Evolutionary conservation across 768 basidiomycete species (phyloP), one percentile per base, ranked within the genome.

Genomic region (Lactarius vividus): DNA sequence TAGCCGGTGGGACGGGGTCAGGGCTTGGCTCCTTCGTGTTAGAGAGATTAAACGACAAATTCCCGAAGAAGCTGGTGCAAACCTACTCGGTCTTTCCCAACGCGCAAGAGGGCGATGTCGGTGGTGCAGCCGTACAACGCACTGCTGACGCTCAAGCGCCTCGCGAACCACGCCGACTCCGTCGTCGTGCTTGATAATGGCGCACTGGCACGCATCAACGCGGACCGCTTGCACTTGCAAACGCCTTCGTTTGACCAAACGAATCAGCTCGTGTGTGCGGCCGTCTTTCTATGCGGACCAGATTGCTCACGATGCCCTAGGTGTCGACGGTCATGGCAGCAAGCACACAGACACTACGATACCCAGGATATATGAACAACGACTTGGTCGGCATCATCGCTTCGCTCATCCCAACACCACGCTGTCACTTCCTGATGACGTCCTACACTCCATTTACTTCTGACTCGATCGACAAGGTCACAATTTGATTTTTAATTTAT

Each of bases 61-160:
- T 98, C 74, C 97, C 97, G 0, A 99, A 99, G 81, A 99, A 99
- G 77, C 85, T 98, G 64, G 96, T 98, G 54, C 97, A 99, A 74
- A 99, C 97, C 6, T 98, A 99, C 77, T 98, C 96, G 53, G 96
- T 99, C 63, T 99, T 99, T 71, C 97, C 97, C 2, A 94, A 96
- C 71, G 86, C 89, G 13, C 86, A 91, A 69, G 95, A 96, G 71
- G 88, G 92, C 40, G 97, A 98, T 71, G 96, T 99, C n/a, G 63
- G 96, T 99, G 60, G 97, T 99, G 7, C 97, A 98, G 73, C 97
- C 97, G 5, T 99, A 99, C 78, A 99, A 99, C 76, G 94, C 94
- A 1, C 76, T 99, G 58, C 81, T 98, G 20, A 94, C 97, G 2
- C 83, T 98, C 59, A 97, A 97, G 75, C 85, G 97, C 13, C 81